These are phyloP conservation scores for Panellus pusillus DNA, from an alignment of 768 basidiomycete genomes.

Conservation along the genomic window DNA sequence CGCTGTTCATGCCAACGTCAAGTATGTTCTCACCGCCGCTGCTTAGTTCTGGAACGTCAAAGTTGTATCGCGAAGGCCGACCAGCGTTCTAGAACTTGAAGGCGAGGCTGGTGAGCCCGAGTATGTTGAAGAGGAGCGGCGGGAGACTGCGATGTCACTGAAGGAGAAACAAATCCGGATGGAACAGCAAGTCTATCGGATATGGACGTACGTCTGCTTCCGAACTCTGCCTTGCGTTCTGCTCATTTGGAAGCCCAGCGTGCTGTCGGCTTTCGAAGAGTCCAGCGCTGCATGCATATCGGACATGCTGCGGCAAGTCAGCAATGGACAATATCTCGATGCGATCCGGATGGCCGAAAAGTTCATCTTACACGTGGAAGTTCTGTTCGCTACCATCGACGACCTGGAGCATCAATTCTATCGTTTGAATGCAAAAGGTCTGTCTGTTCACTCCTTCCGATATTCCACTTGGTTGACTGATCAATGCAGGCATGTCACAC, in stretches of 20 bases:
- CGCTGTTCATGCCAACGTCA: slow-evolving; percentile 20
- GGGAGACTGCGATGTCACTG: slow-evolving; percentile 74
- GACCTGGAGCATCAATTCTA: slow-evolving; percentile 91
- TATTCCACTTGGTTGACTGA: slow-evolving; percentile 3
- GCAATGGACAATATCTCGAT: slow-evolving; percentile 93
- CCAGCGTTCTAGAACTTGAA: slow-evolving; percentile 54
- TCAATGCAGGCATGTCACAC: slow-evolving; percentile 86
- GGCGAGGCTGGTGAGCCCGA: slow-evolving; percentile 52
- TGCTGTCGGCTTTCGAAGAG: slow-evolving; percentile 97
- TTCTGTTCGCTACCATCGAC: slow-evolving; percentile 95
- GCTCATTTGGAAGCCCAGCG: slow-evolving; percentile 42
- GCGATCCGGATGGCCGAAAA: slow-evolving; percentile 98
- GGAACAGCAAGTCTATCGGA: slow-evolving; percentile 97
- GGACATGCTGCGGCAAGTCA: slow-evolving; percentile 97
- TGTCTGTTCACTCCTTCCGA: slow-evolving; percentile 14
- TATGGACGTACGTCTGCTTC: slow-evolving; percentile 85
- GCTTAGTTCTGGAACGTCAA: slow-evolving; percentile 98
- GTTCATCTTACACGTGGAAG: slow-evolving; percentile 98
- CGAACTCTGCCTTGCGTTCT: slow-evolving; percentile 7
- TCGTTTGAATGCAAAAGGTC: slow-evolving; percentile 83
- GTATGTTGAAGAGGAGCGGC: slow-evolving; percentile 76
- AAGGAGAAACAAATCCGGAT: slow-evolving; percentile 90
- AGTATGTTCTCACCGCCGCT: background rate
- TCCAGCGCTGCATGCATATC: slow-evolving; percentile 99
- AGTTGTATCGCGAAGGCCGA: slow-evolving; percentile 73